A percentile compares a stretch with the other conserved stretches of the same genome.
phyloP scores from a whole-genome alignment of 257 asterid species.

The Avicennia marina region DNA sequence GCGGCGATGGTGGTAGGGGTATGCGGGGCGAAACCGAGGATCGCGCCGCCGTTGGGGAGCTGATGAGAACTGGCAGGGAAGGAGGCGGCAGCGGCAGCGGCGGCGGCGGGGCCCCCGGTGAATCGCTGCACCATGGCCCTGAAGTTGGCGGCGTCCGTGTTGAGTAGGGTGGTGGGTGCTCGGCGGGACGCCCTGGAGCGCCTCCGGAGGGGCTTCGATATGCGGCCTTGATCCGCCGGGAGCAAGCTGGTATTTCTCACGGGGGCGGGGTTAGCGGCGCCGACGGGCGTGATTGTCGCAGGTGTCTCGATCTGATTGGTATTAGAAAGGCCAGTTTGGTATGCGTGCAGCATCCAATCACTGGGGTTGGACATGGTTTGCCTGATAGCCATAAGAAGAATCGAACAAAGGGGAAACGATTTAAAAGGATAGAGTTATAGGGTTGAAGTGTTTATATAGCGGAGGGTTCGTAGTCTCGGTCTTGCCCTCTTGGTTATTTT shows the following conservation, averaged over 20 bases:
- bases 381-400: not conserved
- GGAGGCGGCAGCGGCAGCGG: slow-evolving; percentile 33
- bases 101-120: slow-evolving; percentile 48
- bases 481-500: not conserved
- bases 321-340: slow-evolving; percentile 14
- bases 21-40: slow-evolving; percentile 13
- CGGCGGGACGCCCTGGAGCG: slow-evolving; percentile 45
- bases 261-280: slow-evolving; percentile 14
- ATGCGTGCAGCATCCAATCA: not conserved
- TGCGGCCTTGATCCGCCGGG: slow-evolving; percentile 36
- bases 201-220: slow-evolving; percentile 34
- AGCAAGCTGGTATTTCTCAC: slow-evolving; percentile 11
- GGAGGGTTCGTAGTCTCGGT: not conserved
- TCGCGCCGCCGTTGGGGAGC: slow-evolving; percentile 9
- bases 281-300: slow-evolving; percentile 3
- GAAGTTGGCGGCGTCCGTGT: slow-evolving; percentile 52
- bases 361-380: not conserved
- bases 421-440: no score
- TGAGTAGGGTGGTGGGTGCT: slow-evolving; percentile 56
- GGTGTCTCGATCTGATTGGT: slow-evolving; percentile 13
- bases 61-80: slow-evolving; percentile 12
- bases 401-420: no score
- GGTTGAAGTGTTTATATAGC: not conserved
- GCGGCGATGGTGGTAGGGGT: not conserved
- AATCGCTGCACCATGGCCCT: slow-evolving; percentile 58